Conservation (phyloP, 768 basidiomycete genomes). For the Fomitopsis pulvina region DNA sequence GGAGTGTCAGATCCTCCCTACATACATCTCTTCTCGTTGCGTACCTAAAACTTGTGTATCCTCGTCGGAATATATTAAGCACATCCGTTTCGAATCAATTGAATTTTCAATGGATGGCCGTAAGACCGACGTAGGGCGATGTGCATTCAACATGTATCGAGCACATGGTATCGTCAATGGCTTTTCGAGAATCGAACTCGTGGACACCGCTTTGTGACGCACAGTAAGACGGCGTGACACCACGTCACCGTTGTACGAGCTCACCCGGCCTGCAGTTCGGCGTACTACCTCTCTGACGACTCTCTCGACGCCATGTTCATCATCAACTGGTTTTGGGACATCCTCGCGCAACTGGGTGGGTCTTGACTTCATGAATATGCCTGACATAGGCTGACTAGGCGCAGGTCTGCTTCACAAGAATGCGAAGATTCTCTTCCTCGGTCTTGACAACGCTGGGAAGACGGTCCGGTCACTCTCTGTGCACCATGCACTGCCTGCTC, state of each 20-base stretch:
- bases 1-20: constrained; percentile 61
- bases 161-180: no score
- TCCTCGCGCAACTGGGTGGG: constrained; percentile 89
- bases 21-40: constrained; percentile 23
- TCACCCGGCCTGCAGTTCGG: background rate
- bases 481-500: background rate
- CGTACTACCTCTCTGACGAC: background rate
- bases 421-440: constrained; percentile 98
- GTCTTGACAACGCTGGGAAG: constrained; percentile 98
- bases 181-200: no score
- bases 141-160: no score
- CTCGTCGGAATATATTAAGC: no score
- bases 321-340: constrained; percentile 94
- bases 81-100: no score
- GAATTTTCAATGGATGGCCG: no score
- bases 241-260: constrained; percentile 2
- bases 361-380: constrained; percentile 4
- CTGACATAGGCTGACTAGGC: background rate
- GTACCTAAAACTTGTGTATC: no score
- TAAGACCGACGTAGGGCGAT: no score
- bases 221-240: background rate
- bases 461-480: constrained; percentile 53
- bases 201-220: background rate
- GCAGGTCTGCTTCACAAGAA: constrained; percentile 93
- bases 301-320: constrained; percentile 60